Evolutionary conservation across 495 filamentous ascomycete genomes (phyloP), one percentile per base, ranked within the genome.

Genomic region (Aspergillus panamensis): DNA sequence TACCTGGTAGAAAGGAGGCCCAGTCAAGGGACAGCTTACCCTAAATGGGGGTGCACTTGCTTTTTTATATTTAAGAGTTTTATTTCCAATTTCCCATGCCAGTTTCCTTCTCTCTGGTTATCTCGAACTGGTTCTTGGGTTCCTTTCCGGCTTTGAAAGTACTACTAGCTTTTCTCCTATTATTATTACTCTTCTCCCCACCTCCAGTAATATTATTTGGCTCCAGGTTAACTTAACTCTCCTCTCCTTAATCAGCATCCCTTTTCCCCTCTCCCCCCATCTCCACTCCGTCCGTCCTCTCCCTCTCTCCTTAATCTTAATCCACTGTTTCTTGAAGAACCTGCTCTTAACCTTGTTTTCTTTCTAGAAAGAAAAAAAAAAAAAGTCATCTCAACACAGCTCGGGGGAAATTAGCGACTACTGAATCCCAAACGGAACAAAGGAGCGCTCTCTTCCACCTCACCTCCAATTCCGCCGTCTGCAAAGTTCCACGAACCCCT

Each of bases 401-500:
- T 53, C 47, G 47, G 47, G 54, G 42, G 25, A 56, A 40, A 25
- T 32, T 44, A 47, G 37, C 44, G 55, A 55, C 39, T 21, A 25
- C 25, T 29, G 25, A 17, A 19, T 55, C n/a, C 13, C 37, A 43
- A 39, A 43, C n/a, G n/a, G 29, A 53, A 45, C 20, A 16, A 19
- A 49, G 25, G 29, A 31, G 47, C 8, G 16, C 13, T 49, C 17
- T 29, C 45, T 30, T 25, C 51, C 45, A 19, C 35, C 43, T 55
- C 43, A 47, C 37, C 17, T 52, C 51, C 58, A 59, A 64, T 59
- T 59, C 51, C 58, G 53, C 49, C 62, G 49, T 39, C 55, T 55
- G 48, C 53, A 62, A 56, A 65, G 63, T 62, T 62, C 59, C 59
- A 66, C 60, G 59, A 62, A 61, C 64, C 57, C 64, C 56, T 60